These are phyloP conservation scores for Amanita muscaria DNA, from an alignment of 768 basidiomycete species.

Conservation along the genomic window DNA sequence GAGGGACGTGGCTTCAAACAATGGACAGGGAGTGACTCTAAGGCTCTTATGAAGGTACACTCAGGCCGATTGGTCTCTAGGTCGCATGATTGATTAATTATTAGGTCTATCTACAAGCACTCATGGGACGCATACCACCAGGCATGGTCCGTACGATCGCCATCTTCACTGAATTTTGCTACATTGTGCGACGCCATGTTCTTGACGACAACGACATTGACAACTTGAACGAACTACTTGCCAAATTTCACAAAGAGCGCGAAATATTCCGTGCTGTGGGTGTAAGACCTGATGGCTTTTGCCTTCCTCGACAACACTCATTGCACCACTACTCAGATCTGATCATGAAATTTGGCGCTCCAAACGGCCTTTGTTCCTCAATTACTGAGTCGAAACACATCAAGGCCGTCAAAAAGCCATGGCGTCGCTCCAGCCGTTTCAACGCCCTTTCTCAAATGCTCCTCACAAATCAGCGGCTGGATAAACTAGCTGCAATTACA, in stretches of 20 bases:
- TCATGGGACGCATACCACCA: slow-evolving; percentile 19
- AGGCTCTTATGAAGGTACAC: slow-evolving; percentile 31
- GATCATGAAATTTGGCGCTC: slow-evolving; percentile 22
- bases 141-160: slow-evolving; percentile 18
- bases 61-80: too few relatives aligned
- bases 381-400: slow-evolving; percentile 29
- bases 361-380: slow-evolving; percentile 27
- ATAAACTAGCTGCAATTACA: too few relatives aligned
- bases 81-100: too few relatives aligned
- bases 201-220: slow-evolving; percentile 14
- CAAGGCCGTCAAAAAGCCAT: slow-evolving; percentile 28
- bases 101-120: slow-evolving; percentile 19
- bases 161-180: slow-evolving; percentile 24
- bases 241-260: slow-evolving; percentile 15
- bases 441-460: neutral
- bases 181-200: slow-evolving; percentile 14
- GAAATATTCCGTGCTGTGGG: slow-evolving; percentile 12
- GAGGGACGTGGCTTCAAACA: slow-evolving; percentile 27
- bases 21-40: slow-evolving; percentile 32
- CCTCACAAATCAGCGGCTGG: neutral
- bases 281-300: slow-evolving; percentile 15
- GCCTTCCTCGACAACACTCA: slow-evolving; percentile 25
- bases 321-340: slow-evolving; percentile 19
- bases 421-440: neutral
- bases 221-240: slow-evolving; percentile 12